Conservation (phyloP, 306 rosid genomes). For the Quercus variabilis region DNA sequence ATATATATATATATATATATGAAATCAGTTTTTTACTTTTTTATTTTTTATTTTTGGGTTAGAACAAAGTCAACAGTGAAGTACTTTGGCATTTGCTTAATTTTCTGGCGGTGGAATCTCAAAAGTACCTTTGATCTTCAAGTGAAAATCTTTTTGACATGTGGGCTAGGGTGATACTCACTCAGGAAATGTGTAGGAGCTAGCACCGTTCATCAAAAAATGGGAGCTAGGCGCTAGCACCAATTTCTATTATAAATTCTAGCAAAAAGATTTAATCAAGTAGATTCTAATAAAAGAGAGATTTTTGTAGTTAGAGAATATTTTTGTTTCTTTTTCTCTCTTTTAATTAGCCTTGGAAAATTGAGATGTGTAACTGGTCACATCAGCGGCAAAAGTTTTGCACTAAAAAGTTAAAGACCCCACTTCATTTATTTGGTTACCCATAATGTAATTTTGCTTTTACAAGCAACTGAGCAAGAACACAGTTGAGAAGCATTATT, state of each 20-base stretch:
- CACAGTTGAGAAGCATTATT: no score
- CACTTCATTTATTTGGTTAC: not conserved
- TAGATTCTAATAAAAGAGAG: not conserved
- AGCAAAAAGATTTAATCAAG: no score
- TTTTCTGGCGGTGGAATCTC: not conserved
- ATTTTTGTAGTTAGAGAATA: not conserved
- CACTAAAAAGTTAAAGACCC: not conserved
- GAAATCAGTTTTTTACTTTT: not conserved
- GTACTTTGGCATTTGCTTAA: not conserved
- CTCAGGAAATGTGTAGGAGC: no score
- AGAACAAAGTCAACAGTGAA: not conserved
- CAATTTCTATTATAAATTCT: not conserved
- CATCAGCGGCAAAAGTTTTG: not conserved
- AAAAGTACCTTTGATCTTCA: not conserved
- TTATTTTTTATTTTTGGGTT: not conserved
- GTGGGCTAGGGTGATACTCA: not conserved
- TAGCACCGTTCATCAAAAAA: not conserved
- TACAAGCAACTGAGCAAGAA: no score
- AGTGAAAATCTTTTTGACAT: not conserved
- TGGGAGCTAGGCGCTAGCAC: not conserved
- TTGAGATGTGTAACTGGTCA: not conserved
- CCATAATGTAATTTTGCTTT: not conserved
- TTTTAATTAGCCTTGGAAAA: not conserved
- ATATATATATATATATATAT: not conserved
- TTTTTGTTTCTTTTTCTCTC: not conserved